Percentiles rank a stretch among this genome's conserved stretches.
These are phyloP conservation scores for Monosporozyma yasuniensis DNA, from an alignment of 805 yeast species.

Conservation along the genomic window DNA sequence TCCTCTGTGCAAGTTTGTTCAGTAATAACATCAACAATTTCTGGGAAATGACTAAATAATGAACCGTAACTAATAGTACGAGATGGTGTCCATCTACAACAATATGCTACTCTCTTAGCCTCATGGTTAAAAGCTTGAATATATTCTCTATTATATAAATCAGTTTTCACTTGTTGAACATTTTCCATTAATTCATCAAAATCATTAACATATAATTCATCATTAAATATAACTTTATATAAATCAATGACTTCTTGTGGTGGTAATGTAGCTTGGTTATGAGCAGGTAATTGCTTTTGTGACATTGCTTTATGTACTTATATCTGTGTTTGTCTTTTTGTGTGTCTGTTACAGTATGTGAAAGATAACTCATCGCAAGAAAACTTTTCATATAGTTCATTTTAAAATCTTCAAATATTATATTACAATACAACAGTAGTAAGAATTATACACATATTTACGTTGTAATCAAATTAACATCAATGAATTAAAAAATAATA, in stretches of 20 bases:
- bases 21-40: conserved; percentile 18
- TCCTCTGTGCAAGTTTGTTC: conserved; percentile 1
- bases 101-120: conserved; percentile 64
- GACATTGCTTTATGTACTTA: neutral
- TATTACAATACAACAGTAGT: no score
- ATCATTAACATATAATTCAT: conserved; percentile 18
- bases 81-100: conserved; percentile 79
- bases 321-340: neutral
- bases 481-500: no score
- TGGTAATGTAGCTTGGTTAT: conserved; percentile 18
- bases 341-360: neutral
- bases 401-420: neutral
- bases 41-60: conserved; percentile 44
- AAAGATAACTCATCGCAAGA: conserved; percentile 1
- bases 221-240: conserved; percentile 21
- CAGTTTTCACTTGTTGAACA: conserved; percentile 63
- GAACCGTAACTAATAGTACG: conserved; percentile 68
- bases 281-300: conserved; percentile 15
- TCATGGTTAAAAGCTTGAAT: conserved; percentile 55
- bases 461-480: neutral
- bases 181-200: conserved; percentile 10
- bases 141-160: conserved; percentile 64
- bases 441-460: no score
- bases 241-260: conserved; percentile 27
- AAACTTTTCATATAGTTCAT: neutral